Percentiles rank a stretch among this genome's conserved stretches.
phyloP scores from a whole-genome alignment of 1,284 basidiomycete genomes.

The Sporisorium iseilematis-ciliati region DNA sequence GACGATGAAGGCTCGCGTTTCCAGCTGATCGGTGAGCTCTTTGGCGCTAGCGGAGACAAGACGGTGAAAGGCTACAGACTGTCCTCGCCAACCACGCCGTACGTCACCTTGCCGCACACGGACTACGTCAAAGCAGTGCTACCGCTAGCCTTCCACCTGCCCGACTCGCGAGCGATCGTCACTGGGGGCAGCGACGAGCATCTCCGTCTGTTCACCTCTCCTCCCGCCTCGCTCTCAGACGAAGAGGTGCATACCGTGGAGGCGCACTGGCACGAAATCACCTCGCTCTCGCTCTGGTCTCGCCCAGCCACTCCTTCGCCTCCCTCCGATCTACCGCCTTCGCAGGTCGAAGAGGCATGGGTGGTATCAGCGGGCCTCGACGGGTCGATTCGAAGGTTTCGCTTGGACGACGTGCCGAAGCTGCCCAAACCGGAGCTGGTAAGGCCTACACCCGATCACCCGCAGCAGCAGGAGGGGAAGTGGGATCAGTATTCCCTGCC shows the following conservation, averaged over 20 bases:
- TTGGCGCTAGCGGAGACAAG: constrained; percentile 35
- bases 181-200: constrained; percentile 45
- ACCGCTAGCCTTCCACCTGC: constrained; percentile 10
- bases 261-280: constrained; percentile 62
- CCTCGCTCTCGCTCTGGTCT: constrained; percentile 24
- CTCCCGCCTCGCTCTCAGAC: background rate
- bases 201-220: constrained; percentile 20
- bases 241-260: constrained; percentile 25
- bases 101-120: constrained; percentile 9
- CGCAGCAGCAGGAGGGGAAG: background rate
- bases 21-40: constrained; percentile 21
- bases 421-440: constrained; percentile 8
- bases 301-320: background rate
- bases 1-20: constrained; percentile 18
- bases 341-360: constrained; percentile 16
- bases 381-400: constrained; percentile 56
- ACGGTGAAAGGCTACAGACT: constrained; percentile 18
- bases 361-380: constrained; percentile 52
- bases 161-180: constrained; percentile 7
- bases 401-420: background rate
- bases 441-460: background rate
- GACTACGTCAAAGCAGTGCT: constrained; percentile 38
- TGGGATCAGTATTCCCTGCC: constrained; percentile 24
- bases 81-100: constrained; percentile 5
- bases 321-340: background rate